Conservation (phyloP, 1,139 yeast genomes). For the Debaryomycetaceae sp. region DNA sequence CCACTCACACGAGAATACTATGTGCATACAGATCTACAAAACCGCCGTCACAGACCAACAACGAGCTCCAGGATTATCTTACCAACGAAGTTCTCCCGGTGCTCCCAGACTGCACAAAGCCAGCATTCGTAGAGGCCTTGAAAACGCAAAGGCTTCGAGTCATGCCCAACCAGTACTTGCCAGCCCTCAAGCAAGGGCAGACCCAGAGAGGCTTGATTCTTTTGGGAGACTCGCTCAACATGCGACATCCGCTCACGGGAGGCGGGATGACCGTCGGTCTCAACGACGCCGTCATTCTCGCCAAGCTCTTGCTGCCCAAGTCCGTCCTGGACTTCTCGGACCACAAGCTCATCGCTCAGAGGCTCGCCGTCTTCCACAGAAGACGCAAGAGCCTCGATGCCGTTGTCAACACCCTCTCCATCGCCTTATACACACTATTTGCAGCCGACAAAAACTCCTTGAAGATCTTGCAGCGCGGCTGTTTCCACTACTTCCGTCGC, state of each 20-base stretch:
- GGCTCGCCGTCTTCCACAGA: constrained; percentile 64
- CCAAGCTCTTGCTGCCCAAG: constrained; percentile 55
- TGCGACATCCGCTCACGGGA: constrained; percentile 98
- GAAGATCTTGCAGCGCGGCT: constrained; percentile 75
- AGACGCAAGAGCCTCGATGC: constrained; percentile 76
- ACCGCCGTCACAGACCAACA: constrained; percentile 63
- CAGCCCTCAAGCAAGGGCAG: constrained; percentile 63
- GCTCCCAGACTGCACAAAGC: constrained; percentile 61
- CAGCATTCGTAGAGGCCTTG: constrained; percentile 56
- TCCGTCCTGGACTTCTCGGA: constrained; percentile 59
- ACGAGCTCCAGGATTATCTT: constrained; percentile 62
- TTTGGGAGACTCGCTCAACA: constrained; percentile 91
- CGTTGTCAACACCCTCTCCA: constrained; percentile 84
- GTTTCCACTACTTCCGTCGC: constrained; percentile 76
- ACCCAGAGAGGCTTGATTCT: constrained; percentile 74
- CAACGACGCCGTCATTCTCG: constrained; percentile 73
- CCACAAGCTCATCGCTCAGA: constrained; percentile 49
- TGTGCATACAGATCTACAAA: constrained; percentile 80
- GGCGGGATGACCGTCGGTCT: constrained; percentile 99
- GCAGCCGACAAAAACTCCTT: constrained; percentile 77
- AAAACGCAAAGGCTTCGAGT: constrained; percentile 56
- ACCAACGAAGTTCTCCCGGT: constrained; percentile 57
- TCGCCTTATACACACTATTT: constrained; percentile 84
- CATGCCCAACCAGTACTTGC: constrained; percentile 92
- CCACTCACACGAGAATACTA: constrained; percentile 77